A percentile compares a stretch with the other conserved stretches of the same genome.
Conservation (phyloP, 805 yeast genomes). For the Wickerhamiella slavikovae region DNA sequence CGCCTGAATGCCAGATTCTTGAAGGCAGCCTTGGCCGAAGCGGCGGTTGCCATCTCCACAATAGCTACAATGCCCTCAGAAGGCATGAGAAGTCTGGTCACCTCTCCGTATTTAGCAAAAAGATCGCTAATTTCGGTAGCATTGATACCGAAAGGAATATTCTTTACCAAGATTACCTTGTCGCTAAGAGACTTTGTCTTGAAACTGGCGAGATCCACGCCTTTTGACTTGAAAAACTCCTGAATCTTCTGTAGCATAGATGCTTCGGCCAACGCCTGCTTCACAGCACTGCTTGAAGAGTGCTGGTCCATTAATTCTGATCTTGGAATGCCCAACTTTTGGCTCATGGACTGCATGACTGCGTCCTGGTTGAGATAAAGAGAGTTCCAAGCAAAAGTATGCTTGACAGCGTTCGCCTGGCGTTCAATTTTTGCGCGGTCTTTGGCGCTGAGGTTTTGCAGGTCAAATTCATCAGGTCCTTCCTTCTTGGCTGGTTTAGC, state of each 20-base stretch:
- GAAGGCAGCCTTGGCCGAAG: conserved; percentile 79
- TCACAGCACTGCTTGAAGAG: conserved; percentile 72
- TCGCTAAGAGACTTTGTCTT: conserved; percentile 52
- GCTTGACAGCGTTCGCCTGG: conserved; percentile 65
- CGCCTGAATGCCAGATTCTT: conserved; percentile 71
- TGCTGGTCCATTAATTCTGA: conserved; percentile 75
- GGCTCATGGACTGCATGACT: conserved; percentile 74
- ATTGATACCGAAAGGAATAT: conserved; percentile 77
- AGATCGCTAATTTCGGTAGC: conserved; percentile 62
- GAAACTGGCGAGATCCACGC: conserved; percentile 66
- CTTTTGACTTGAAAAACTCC: conserved; percentile 63
- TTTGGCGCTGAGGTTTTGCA: conserved; percentile 78
- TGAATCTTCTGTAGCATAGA: conserved; percentile 85
- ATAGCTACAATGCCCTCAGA: conserved; percentile 94
- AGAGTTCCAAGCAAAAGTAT: conserved; percentile 90
- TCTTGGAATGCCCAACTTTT: conserved; percentile 62
- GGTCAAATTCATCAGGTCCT: conserved; percentile 71
- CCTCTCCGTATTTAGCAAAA: conserved; percentile 60
- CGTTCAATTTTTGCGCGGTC: conserved; percentile 73
- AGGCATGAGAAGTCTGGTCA: conserved; percentile 73
- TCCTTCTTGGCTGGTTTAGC: conserved; percentile 70
- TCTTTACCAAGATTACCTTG: conserved; percentile 61
- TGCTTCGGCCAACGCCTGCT: conserved; percentile 94
- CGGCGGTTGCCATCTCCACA: conserved; percentile 65
- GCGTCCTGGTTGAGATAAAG: conserved; percentile 81